Evolutionary conservation across 108 stramenopile species (phyloP), one percentile per base, ranked within the genome.

Genomic region (Aurantiochytrium sp.): DNA sequence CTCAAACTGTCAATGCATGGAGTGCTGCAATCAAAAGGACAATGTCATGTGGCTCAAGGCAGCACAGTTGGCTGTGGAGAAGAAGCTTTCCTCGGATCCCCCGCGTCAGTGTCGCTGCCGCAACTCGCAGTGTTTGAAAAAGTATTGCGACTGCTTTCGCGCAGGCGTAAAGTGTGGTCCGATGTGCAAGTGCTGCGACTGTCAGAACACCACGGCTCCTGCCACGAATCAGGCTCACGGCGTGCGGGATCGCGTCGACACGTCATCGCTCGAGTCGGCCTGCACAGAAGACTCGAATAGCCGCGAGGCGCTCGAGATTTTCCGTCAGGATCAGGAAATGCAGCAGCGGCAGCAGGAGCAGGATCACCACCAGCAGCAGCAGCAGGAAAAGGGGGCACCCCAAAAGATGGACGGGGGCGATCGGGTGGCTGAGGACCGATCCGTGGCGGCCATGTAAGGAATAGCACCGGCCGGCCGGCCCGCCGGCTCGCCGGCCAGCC

Each of bases 71-170:
- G 95, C 94, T 0, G 93, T 92, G 29, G 91, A 94, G n/a, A 97
- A 96, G 91, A 96, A 97, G 18, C 5, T 71, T 10, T 21, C 88
- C 92, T 96, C 44, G 89, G 94, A 45, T 96, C 97, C 44, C 97
- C 97, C 90, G 92, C 96, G 72, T 43, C 91, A 91, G 87, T 99
- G 98, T 92, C 97, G 97, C 89, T 99, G 98, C 92, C 94, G 96
- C 23, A 97, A 96, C 88, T 94, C 93, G 16, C 93, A 93, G 44
- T 99, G 98, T 91, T 93, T 98, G 90, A 98, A 98, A 92, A 97
- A 98, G 88, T 96, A 97, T 73, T 98, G 98, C 91, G 98, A 98
- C 89, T 98, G 98, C 89, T 98, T 95, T 90, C 92, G 95, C 35
- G 97, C 95, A 23, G 92, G 92, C 60, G 95, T 95, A 28, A 93